Base-by-base conservation (phyloP, 164 flowering plant species). In the Dillenia suffruticosa region DNA sequence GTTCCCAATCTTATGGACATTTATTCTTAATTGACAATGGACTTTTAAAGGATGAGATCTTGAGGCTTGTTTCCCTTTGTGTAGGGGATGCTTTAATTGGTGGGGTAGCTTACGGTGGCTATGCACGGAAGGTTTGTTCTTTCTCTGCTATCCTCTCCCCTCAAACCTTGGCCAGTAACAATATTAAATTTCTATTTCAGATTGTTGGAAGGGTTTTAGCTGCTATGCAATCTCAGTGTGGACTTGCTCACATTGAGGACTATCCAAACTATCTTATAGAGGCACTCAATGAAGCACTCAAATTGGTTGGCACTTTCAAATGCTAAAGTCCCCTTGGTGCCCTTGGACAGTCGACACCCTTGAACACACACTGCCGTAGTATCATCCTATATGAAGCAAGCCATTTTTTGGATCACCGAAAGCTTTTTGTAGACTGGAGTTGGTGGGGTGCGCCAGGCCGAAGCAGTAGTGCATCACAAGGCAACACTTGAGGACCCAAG, bases 81-180 rank as follows among this genome's bases (percentile, higher is more conserved):
- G 63, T 66, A 12, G 40, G 16, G 10, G 58, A 68, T 43, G 82
- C 86, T 55, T 58, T 73, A 53, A 86, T 90, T 61, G 79, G 82
- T 63, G 97, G 97, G 24, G 68, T 91, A 61, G 97, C 97, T 63
- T 91, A 83, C 60, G 95, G 95, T 47, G 88, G 97, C 63, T 91
- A 86, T 74, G 95, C 97, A 45, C 72, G 94, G 49, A 90, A 88
- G 89, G 97, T 86, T 12, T 9, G 73, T 62, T 14, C 13, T 59
- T 13, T 24, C 5, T 44, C 12, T 48, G 2, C 9, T 10, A 12
- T 47, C n/a, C 3, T 14, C 49, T 19, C 2, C 11, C 1, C n/a
- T 32, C 8, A 3, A 32, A 13, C 9, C 7, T 7, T 15, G 16
- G 59, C 43, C 17, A 5, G n/a, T 22, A 56, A 8, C 16, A 40